phyloP scores from a whole-genome alignment of 768 basidiomycete species.

The Hygrocybe coccinea region DNA sequence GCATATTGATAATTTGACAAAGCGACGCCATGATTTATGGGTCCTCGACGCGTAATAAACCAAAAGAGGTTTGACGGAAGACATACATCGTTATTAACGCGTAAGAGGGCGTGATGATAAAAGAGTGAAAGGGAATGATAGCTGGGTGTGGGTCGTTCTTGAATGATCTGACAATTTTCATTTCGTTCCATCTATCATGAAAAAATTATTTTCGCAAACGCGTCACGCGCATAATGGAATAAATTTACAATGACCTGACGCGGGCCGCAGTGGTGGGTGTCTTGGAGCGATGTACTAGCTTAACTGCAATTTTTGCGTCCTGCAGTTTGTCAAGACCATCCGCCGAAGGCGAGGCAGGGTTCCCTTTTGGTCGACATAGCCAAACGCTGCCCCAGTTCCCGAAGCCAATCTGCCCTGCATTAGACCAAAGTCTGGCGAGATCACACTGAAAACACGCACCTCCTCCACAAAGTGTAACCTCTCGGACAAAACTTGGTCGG shows the following conservation, averaged over 20 bases:
- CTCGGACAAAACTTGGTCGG: constrained; percentile 67
- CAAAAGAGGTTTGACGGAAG: not conserved
- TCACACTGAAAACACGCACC: constrained; percentile 37
- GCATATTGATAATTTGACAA: too few species aligned
- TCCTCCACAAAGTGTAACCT: constrained; percentile 72
- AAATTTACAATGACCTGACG: constrained; percentile 75
- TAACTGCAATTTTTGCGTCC: constrained; percentile 74
- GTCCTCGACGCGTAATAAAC: not conserved
- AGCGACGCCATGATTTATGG: not conserved
- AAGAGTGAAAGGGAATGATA: constrained; percentile 88
- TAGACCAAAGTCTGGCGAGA: constrained; percentile 3
- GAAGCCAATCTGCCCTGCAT: constrained; percentile 64
- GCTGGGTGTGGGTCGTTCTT: constrained; percentile 85
- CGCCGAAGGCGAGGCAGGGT: constrained; percentile 28
- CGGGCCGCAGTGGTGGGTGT: constrained; percentile 83
- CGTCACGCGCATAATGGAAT: constrained; percentile 2
- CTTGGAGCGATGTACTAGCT: constrained; percentile 87
- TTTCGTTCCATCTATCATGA: constrained; percentile 82
- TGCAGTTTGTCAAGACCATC: constrained; percentile 36
- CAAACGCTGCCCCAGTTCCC: constrained; percentile 94
- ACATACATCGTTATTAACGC: constrained; percentile 90
- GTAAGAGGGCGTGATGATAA: constrained; percentile 88
- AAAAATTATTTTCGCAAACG: not conserved
- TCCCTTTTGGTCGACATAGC: constrained; percentile 63
- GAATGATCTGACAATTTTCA: constrained; percentile 88